phyloP scores from a whole-genome alignment of 768 basidiomycete species.

The Tulasnella sp. region DNA sequence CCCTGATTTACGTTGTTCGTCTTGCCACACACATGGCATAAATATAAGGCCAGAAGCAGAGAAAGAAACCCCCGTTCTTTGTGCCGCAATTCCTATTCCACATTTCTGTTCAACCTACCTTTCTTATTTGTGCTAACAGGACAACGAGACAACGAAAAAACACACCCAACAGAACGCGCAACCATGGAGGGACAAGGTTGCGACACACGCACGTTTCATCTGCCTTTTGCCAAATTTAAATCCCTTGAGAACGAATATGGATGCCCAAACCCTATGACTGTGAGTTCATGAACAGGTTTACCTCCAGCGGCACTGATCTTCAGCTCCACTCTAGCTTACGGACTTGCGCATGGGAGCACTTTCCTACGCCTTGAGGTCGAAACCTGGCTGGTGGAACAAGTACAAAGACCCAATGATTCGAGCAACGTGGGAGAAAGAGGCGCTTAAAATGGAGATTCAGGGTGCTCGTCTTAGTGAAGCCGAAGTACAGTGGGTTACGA shows the following conservation, averaged over 20 bases:
- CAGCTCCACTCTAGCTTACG: background rate
- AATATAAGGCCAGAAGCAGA: too few relatives aligned
- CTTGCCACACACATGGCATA: too few relatives aligned
- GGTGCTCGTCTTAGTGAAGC: background rate
- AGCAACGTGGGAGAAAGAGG: slow-evolving; percentile 16
- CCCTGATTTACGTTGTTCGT: too few relatives aligned
- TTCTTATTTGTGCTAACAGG: background rate
- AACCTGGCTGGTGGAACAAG: slow-evolving; percentile 15
- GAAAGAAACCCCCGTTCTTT: too few relatives aligned
- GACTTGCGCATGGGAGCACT: slow-evolving; percentile 5
- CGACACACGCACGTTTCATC: background rate
- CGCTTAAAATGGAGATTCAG: background rate
- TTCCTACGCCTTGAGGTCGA: background rate
- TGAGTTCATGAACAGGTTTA: background rate
- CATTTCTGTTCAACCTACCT: background rate
- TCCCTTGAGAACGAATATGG: background rate
- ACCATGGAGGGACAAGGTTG: background rate
- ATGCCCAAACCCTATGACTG: background rate
- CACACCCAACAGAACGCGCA: background rate
- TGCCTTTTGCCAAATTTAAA: background rate
- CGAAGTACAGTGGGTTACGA: background rate
- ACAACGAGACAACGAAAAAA: background rate
- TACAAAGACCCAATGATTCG: background rate
- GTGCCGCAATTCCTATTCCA: background rate
- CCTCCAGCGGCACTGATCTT: background rate